Conservation (phyloP, 495 filamentous ascomycete species). For the Staphylotrichum longicolle region DNA sequence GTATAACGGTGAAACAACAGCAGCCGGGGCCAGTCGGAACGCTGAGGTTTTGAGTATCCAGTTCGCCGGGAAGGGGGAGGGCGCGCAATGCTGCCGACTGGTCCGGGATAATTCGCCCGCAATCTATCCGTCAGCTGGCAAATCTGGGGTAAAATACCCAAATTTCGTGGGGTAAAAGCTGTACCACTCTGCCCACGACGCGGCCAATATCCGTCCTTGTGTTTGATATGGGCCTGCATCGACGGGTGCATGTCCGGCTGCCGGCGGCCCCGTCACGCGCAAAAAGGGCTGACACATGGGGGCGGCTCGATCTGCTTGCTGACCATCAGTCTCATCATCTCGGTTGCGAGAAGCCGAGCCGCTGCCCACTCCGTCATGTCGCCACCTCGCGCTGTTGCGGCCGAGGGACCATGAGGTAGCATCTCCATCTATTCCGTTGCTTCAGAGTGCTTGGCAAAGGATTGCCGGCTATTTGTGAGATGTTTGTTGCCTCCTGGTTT, state of each 20-base stretch:
- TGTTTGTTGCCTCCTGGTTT: not conserved
- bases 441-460: not conserved
- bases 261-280: conserved; percentile 1
- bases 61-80: conserved; percentile 22
- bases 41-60: conserved; percentile 19
- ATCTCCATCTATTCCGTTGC: not conserved
- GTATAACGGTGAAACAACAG: conserved; percentile 15
- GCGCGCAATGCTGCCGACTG: conserved; percentile 36
- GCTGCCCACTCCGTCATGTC: not conserved
- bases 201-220: conserved; percentile 6
- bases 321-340: not conserved
- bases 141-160: conserved; percentile 35
- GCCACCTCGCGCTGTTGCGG: not conserved
- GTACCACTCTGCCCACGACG: not conserved
- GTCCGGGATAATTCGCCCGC: conserved; percentile 25
- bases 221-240: conserved; percentile 11
- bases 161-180: conserved; percentile 8
- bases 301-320: not conserved
- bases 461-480: not conserved
- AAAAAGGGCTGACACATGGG: not conserved
- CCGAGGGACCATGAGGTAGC: not conserved
- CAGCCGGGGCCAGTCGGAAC: conserved; percentile 3
- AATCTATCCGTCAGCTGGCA: conserved; percentile 29
- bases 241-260: not conserved
- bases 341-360: conserved; percentile 1